Evolutionary conservation across 2,329 filamentous ascomycete genomes (phyloP), one percentile per base, ranked within the genome.

Genomic region (Fusarium coicis): DNA sequence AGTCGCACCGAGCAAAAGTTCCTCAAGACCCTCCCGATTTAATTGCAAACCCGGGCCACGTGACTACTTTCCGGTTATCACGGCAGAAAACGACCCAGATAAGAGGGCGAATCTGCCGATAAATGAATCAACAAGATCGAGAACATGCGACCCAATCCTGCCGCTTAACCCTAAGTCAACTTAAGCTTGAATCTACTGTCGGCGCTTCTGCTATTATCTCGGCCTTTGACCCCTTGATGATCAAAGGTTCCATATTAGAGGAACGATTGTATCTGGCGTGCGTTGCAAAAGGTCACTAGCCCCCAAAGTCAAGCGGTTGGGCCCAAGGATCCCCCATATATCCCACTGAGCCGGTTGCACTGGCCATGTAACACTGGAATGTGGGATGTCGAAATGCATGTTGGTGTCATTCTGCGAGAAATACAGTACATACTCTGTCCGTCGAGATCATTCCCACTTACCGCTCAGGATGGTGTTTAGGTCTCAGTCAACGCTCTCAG

Each of bases 51-150:
- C 16, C 26, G 39, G 7, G 30, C 67, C 64, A 68, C 66, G 64
- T 46, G 64, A 43, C 21, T 28, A 7, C 23, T 40, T 44, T 44
- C 49, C 66, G 66, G 66, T 23, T 68, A 54, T 50, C 30, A 47
- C 66, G 66, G 66, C 66, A 68, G 40, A 19, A 54, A 67, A 54
- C 12, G 28, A 8, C 55, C 40, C 26, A 54, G 66, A 68, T 68
- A 56, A 68, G 56, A 43, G 34, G 34, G 23, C 19, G 19, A 52
- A 26, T 65, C 49, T 57, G 36, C 39, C 39, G 32, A 59, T 39
- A 58, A 39, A 58, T 46, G 37, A 47, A 32, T 30, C 5, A 12
- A 23, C 1, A 4, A 58, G 26, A 65, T 28, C 8, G 16, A 59
- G 49, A 26, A 19, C 46, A 32, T 32, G 42, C 42, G 44, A 40